A percentile compares a stretch with the other conserved stretches of the same genome.
Evolutionary conservation across 768 basidiomycete species (phyloP).

Genomic region (Termitomyces heimii): DNA sequence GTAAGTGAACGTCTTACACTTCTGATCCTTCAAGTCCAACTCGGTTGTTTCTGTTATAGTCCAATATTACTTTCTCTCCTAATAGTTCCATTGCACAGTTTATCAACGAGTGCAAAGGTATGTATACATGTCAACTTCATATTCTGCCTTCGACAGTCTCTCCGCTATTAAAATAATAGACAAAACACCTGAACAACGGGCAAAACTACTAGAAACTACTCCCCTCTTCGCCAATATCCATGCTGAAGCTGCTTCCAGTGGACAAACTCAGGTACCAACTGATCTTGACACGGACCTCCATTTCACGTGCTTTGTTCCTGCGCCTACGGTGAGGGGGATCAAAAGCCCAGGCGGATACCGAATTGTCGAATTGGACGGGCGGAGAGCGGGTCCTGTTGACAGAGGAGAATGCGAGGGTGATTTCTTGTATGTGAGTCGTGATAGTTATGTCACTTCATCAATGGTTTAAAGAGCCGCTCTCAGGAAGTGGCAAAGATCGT

Average conservation of each 20-base stretch:
- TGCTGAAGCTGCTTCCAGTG: slow-evolving; percentile 55
- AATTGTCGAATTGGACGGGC: slow-evolving; percentile 82
- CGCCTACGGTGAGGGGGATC: slow-evolving; percentile 34
- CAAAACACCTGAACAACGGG: slow-evolving; percentile 68
- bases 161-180: slow-evolving; percentile 37
- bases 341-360: slow-evolving; percentile 28
- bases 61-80: slow-evolving; percentile 49
- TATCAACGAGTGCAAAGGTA: slow-evolving; percentile 59
- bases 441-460: background rate
- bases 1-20: slow-evolving; percentile 31
- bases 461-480: background rate
- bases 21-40: background rate
- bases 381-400: slow-evolving; percentile 74
- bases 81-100: slow-evolving; percentile 60
- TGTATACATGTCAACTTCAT: slow-evolving; percentile 6
- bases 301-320: slow-evolving; percentile 83
- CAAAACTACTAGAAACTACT: slow-evolving; percentile 68
- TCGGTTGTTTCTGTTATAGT: slow-evolving; percentile 31
- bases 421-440: slow-evolving; percentile 44
- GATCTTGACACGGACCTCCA: slow-evolving; percentile 74
- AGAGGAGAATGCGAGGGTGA: slow-evolving; percentile 51
- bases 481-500: slow-evolving; percentile 66
- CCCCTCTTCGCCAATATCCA: slow-evolving; percentile 77
- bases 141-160: background rate
- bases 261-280: slow-evolving; percentile 62